Conservation (phyloP, 164 flowering plant species). For the Euptelea pleiosperma region DNA sequence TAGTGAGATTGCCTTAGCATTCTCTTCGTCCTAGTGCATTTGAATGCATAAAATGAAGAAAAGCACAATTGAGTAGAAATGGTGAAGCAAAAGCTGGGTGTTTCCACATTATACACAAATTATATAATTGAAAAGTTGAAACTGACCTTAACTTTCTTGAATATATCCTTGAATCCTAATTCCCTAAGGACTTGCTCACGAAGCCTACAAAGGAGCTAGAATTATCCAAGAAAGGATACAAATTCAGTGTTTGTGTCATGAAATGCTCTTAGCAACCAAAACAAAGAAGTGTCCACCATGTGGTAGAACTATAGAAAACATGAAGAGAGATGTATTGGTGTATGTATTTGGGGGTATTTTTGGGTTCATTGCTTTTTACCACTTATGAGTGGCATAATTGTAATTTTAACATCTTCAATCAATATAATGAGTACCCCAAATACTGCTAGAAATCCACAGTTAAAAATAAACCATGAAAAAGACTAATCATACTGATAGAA, state of each 20-base stretch:
- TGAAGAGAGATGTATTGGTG: too few species aligned
- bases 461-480: too few species aligned
- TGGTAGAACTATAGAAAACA: not conserved
- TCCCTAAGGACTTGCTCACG: conserved; percentile 96
- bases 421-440: too few species aligned
- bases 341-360: too few species aligned
- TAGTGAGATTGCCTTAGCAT: conserved; percentile 87
- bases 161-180: conserved; percentile 88
- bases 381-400: too few species aligned
- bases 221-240: conserved; percentile 10
- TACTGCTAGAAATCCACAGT: too few species aligned
- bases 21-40: conserved; percentile 81
- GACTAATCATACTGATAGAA: too few species aligned
- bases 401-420: too few species aligned
- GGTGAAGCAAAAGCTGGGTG: not conserved
- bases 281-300: not conserved
- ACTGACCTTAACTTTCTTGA: conserved; percentile 89
- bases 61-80: not conserved
- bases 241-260: conserved; percentile 1
- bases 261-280: not conserved
- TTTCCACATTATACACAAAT: not conserved
- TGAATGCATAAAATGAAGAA: conserved; percentile 5
- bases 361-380: too few species aligned
- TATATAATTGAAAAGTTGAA: not conserved
- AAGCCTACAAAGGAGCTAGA: conserved; percentile 82